phyloP scores from a whole-genome alignment of 805 yeast species.

The Monosporozyma yasuniensis region DNA sequence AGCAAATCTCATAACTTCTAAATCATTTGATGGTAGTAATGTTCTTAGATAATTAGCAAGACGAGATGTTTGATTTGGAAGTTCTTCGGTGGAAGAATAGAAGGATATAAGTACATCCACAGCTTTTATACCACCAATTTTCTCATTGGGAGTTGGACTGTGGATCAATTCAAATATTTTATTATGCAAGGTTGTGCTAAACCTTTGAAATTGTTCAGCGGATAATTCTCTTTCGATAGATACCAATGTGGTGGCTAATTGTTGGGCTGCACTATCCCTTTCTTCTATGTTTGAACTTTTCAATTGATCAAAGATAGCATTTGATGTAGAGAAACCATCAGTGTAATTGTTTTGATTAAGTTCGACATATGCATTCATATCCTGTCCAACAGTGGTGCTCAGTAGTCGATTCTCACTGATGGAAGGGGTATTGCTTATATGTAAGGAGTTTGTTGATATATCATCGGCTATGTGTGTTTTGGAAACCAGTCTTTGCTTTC shows the following conservation, averaged over 20 bases:
- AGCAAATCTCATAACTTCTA: constrained; percentile 78
- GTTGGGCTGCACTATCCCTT: constrained; percentile 49
- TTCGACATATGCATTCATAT: constrained; percentile 14
- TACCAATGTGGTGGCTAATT: constrained; percentile 59
- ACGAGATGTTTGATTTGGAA: constrained; percentile 80
- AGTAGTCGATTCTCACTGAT: constrained; percentile 13
- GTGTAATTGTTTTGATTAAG: constrained; percentile 13
- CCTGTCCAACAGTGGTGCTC: constrained; percentile 10
- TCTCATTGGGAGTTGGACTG: constrained; percentile 59
- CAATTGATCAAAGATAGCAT: constrained; percentile 31
- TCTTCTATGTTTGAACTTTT: constrained; percentile 31
- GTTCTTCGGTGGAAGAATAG: constrained; percentile 74
- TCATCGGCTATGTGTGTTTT: constrained; percentile 19
- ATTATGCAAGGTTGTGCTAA: constrained; percentile 78
- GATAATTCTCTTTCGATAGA: constrained; percentile 73
- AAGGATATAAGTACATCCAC: constrained; percentile 80
- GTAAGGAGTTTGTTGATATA: constrained; percentile 16
- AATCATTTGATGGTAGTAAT: constrained; percentile 72
- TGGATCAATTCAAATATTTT: constrained; percentile 79
- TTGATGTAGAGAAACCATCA: constrained; percentile 27
- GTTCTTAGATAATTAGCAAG: constrained; percentile 82
- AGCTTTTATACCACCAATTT: constrained; percentile 86
- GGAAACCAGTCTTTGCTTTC: constrained; percentile 18
- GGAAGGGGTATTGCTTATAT: constrained; percentile 9
- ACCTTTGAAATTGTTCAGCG: constrained; percentile 70